Percentiles rank a stretch among this genome's conserved stretches.
phyloP scores from a whole-genome alignment of 169 alveolate genomes.

The Plasmodium ovale region DNA sequence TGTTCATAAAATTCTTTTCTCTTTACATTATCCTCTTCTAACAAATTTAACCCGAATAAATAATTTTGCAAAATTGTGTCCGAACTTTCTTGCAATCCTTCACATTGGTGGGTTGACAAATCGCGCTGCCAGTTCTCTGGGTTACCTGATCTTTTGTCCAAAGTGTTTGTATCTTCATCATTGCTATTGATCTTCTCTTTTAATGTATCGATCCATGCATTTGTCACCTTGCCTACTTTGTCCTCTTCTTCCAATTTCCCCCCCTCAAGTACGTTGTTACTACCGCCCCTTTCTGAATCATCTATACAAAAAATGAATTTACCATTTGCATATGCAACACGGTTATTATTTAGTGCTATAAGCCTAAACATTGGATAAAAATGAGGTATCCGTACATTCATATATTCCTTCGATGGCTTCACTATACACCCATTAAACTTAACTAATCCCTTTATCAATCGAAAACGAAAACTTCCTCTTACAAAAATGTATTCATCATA shows the following conservation, averaged over 20 bases:
- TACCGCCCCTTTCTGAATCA: not conserved
- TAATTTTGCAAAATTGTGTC: conserved; percentile 30
- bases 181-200: not conserved
- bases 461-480: conserved; percentile 69
- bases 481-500: conserved; percentile 62
- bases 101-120: not conserved
- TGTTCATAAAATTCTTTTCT: conserved; percentile 52
- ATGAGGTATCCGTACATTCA: conserved; percentile 46
- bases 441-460: conserved; percentile 51
- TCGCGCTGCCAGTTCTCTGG: not conserved
- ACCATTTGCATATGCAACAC: conserved; percentile 25
- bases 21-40: conserved; percentile 27
- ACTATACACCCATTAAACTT: conserved; percentile 41
- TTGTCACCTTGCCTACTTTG: not conserved
- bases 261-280: not conserved
- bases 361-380: conserved; percentile 47
- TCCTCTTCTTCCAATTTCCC: not conserved
- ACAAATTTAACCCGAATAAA: conserved; percentile 56
- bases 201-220: not conserved
- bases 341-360: conserved; percentile 28
- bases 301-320: conserved; percentile 3
- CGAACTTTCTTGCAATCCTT: conserved; percentile 8
- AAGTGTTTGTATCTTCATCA: not conserved
- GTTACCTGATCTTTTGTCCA: not conserved
- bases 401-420: conserved; percentile 47